Conservation (phyloP, 495 filamentous ascomycete species). For the Trichoderma asperelloides region DNA sequence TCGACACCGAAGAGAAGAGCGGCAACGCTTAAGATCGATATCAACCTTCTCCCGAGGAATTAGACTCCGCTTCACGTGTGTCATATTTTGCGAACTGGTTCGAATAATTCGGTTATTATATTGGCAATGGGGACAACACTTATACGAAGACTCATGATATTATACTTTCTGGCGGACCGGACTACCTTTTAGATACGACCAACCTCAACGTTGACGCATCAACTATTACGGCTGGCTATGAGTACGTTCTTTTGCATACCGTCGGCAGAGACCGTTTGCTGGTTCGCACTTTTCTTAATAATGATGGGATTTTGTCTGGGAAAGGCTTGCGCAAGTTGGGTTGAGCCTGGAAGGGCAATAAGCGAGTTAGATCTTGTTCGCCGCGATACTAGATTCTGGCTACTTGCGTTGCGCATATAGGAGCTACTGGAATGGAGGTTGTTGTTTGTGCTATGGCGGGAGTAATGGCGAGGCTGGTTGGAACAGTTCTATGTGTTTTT, state of each 20-base stretch:
- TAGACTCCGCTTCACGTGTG: background rate
- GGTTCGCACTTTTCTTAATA: background rate
- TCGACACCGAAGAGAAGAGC: conserved; percentile 95
- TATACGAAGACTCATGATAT: conserved; percentile 1
- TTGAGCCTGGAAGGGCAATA: background rate
- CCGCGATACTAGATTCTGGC: background rate
- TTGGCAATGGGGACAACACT: background rate
- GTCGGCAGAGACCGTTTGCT: background rate
- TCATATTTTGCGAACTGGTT: background rate
- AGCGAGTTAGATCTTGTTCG: background rate
- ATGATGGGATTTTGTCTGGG: background rate
- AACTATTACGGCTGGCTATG: background rate
- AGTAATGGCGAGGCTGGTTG: background rate
- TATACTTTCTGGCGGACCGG: background rate
- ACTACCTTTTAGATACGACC: background rate
- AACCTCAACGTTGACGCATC: background rate
- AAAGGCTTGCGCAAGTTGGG: background rate
- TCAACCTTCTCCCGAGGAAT: background rate
- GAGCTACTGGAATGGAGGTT: background rate
- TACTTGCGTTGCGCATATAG: conserved; percentile 4
- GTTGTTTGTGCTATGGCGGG: background rate
- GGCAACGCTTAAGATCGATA: conserved; percentile 52
- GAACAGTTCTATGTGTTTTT: conserved; percentile 2
- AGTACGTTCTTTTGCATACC: background rate
- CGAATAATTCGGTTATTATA: conserved; percentile 1